Evolutionary conservation across 2,329 filamentous ascomycete genomes (phyloP).

Genomic region (Aspergillus jensenii): DNA sequence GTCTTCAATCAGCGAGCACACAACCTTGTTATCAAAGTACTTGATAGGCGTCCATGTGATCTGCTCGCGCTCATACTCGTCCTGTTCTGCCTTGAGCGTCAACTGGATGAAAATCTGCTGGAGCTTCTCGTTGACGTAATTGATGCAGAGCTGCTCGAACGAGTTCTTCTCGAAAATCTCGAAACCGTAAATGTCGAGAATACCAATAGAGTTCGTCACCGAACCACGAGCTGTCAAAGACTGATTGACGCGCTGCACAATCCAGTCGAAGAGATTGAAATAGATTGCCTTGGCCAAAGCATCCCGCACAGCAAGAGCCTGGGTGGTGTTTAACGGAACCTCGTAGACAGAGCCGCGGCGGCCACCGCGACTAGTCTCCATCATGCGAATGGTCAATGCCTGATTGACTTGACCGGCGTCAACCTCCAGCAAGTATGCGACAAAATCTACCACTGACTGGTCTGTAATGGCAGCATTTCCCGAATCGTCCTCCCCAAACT

Average conservation of each 20-base stretch:
- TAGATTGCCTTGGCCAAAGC: slow-evolving; percentile 95
- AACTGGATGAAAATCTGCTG: slow-evolving; percentile 99
- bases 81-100: slow-evolving; percentile 93
- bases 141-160: slow-evolving; percentile 98
- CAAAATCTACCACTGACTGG: slow-evolving; percentile 88
- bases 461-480: slow-evolving; percentile 86
- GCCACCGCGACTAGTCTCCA: slow-evolving; percentile 69
- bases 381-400: slow-evolving; percentile 83
- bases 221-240: slow-evolving; percentile 77
- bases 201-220: slow-evolving; percentile 84
- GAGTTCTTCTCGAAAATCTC: slow-evolving; percentile 99
- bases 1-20: slow-evolving; percentile 95
- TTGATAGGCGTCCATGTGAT: slow-evolving; percentile 99
- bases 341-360: slow-evolving; percentile 68
- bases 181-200: slow-evolving; percentile 98
- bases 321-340: slow-evolving; percentile 79
- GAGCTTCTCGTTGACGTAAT: slow-evolving; percentile 98
- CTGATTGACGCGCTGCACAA: slow-evolving; percentile 85
- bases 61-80: slow-evolving; percentile 92
- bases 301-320: slow-evolving; percentile 84
- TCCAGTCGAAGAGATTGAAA: slow-evolving; percentile 98
- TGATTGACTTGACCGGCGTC: slow-evolving; percentile 77
- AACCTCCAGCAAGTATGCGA: slow-evolving; percentile 90
- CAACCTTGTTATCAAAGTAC: slow-evolving; percentile 99
- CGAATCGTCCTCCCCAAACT: slow-evolving; percentile 83